Evolutionary conservation across 1,284 basidiomycete species (phyloP).

Genomic region (Moesziomyces aphidis): DNA sequence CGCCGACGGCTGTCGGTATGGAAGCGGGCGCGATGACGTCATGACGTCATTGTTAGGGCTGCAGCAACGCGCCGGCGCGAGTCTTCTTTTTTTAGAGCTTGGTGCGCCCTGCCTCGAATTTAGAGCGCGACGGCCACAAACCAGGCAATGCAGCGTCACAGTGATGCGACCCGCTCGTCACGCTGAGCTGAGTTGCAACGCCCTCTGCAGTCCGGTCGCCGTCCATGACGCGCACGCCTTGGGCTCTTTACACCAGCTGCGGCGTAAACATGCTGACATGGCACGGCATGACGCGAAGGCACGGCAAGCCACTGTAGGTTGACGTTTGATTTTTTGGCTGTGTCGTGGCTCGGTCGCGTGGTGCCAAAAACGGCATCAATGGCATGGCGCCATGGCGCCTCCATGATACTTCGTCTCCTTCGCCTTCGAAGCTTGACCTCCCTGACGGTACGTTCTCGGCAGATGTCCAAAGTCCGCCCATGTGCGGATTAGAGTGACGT

Average conservation of each 20-base stretch:
- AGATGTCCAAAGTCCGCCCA: neutral
- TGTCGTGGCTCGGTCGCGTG: neutral
- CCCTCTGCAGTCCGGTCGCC: neutral
- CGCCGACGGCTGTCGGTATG: no score
- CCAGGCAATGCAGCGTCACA: neutral
- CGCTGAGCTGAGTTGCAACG: neutral
- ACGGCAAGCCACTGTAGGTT: neutral
- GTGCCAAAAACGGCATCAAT: neutral
- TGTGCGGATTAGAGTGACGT: neutral
- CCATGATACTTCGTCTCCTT: neutral
- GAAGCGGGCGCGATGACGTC: constrained; percentile 14
- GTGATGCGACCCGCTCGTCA: neutral
- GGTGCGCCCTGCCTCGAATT: neutral
- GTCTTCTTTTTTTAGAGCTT: constrained; percentile 28
- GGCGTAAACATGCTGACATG: neutral
- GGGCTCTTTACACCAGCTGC: no score
- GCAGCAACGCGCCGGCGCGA: neutral
- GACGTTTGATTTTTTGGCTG: neutral
- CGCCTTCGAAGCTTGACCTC: no score
- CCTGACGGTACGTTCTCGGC: no score
- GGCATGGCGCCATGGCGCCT: neutral
- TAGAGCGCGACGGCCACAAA: neutral
- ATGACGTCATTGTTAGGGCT: constrained; percentile 21
- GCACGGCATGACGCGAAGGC: neutral
- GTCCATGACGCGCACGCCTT: neutral